Evolutionary conservation across 352 stramenopile species (phyloP).

Genomic region (Blastocystis sp.): DNA sequence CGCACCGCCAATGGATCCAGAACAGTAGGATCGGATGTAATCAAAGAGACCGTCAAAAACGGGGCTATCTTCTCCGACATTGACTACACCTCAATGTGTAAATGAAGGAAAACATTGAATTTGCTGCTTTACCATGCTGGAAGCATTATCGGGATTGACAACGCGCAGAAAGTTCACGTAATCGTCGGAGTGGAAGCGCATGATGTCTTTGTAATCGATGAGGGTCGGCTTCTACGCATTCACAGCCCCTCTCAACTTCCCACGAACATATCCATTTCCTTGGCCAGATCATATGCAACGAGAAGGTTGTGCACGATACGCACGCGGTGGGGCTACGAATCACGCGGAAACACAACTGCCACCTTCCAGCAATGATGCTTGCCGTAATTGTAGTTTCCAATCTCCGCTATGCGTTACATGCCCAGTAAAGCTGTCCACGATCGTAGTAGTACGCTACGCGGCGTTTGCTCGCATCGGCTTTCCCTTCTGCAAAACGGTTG

Average conservation of each 20-base stretch:
- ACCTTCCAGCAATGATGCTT: constrained; percentile 82
- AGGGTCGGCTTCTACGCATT: constrained; percentile 82
- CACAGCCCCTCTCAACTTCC: constrained; percentile 72
- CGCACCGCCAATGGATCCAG: constrained; percentile 90
- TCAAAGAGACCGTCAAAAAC: constrained; percentile 99
- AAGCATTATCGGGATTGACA: constrained; percentile 93
- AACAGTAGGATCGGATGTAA: constrained; percentile 96
- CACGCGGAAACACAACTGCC: constrained; percentile 72
- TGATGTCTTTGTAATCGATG: constrained; percentile 92
- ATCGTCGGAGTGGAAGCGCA: constrained; percentile 97
- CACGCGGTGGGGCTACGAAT: constrained; percentile 87
- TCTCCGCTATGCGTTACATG: constrained; percentile 76
- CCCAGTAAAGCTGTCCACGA: constrained; percentile 73
- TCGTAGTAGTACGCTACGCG: constrained; percentile 85
- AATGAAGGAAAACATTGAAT: constrained; percentile 12
- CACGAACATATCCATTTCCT: constrained; percentile 97
- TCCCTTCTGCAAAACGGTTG: constrained; percentile 51
- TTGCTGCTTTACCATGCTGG: constrained; percentile 32
- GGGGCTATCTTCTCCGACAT: constrained; percentile 98
- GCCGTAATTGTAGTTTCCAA: constrained; percentile 84
- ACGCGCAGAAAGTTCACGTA: constrained; percentile 98
- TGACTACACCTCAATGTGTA: constrained; percentile 75
- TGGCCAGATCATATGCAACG: constrained; percentile 96
- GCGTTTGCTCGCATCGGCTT: constrained; percentile 73
- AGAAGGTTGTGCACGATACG: constrained; percentile 99